Percentiles rank a stretch among this genome's conserved stretches.
Conservation (phyloP, 192 early-diverging fungal genomes). For the Backusella sp. region DNA sequence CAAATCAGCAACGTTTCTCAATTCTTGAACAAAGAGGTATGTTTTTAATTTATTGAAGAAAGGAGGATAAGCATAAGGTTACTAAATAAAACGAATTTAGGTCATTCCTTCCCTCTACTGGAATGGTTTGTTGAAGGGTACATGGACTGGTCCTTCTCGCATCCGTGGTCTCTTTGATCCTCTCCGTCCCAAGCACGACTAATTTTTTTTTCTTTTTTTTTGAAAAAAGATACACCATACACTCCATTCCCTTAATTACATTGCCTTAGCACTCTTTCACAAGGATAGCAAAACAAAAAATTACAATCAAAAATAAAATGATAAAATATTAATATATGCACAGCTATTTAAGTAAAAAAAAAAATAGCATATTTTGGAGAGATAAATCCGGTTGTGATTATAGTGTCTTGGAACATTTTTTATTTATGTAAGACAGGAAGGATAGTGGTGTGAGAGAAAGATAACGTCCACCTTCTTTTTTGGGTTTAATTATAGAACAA, state of each 20-base stretch:
- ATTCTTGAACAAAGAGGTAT: constrained; percentile 71
- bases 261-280: background rate
- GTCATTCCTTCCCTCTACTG: constrained; percentile 80
- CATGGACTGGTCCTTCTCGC: constrained; percentile 69
- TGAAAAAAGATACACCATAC: background rate
- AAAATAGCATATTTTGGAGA: background rate
- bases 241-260: constrained; percentile 1
- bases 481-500: background rate
- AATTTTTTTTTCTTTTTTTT: background rate
- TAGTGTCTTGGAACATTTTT: background rate
- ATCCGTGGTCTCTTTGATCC: constrained; percentile 54
- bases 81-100: constrained; percentile 23
- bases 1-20: constrained; percentile 66
- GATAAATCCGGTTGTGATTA: background rate
- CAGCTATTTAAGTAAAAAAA: background rate
- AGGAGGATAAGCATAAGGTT: background rate
- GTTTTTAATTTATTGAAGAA: background rate
- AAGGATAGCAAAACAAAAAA: background rate
- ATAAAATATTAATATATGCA: constrained; percentile 2
- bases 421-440: background rate
- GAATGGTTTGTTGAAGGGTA: constrained; percentile 76
- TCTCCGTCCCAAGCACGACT: constrained; percentile 29
- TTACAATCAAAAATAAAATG: background rate
- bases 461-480: background rate
- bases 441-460: background rate